These are phyloP conservation scores for Cochlearia excelsa DNA, from an alignment of 345 rosid species.

Conservation along the genomic window DNA sequence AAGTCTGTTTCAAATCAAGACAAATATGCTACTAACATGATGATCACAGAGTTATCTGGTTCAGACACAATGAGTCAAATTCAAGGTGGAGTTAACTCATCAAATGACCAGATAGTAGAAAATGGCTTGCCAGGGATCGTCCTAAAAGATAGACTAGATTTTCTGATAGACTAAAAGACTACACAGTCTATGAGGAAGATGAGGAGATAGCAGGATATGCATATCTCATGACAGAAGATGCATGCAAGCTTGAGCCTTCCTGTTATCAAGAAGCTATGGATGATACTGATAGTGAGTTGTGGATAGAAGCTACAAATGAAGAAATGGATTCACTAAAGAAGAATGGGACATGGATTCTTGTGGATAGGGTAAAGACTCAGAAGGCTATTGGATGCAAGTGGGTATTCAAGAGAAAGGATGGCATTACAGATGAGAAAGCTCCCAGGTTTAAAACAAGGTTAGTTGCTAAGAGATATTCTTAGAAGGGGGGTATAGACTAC, in stretches of 20 bases:
- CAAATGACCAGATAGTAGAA: too few relatives aligned
- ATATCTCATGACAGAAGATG: background rate
- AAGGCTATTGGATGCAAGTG: background rate
- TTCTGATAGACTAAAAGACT: background rate
- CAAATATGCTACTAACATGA: too few relatives aligned
- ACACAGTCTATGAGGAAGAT: background rate
- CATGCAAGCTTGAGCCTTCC: background rate
- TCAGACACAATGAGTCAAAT: too few relatives aligned
- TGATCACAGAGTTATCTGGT: too few relatives aligned
- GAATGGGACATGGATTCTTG: background rate
- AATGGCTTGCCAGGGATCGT: background rate
- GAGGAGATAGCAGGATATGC: background rate
- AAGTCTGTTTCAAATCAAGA: too few relatives aligned
- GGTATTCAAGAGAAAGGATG: background rate
- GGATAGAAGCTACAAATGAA: background rate
- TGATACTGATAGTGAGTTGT: background rate
- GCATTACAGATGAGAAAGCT: too few relatives aligned
- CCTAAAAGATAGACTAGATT: background rate
- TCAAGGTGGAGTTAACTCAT: too few relatives aligned
- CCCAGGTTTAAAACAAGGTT: background rate
- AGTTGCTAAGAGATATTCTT: background rate
- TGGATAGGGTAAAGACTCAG: background rate
- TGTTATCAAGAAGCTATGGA: background rate
- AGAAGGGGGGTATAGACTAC: background rate
- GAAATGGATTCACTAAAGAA: background rate